phyloP scores from a whole-genome alignment of 148 eudicot genomes.

The Nepenthes mirabilis region DNA sequence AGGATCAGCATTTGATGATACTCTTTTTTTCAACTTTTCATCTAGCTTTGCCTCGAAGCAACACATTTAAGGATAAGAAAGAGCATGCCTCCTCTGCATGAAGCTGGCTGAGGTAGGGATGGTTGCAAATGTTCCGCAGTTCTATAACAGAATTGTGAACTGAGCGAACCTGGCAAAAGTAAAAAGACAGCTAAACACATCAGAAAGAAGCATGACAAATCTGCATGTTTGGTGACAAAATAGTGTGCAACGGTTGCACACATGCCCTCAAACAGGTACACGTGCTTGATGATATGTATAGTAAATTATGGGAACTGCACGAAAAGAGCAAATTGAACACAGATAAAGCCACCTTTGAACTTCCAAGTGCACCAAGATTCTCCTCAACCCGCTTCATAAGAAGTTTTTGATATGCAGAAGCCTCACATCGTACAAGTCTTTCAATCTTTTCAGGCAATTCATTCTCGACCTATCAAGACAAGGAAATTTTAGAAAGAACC shows the following conservation, averaged over 20 bases:
- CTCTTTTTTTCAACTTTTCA: background rate
- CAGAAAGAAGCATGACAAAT: background rate
- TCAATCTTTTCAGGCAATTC: constrained; percentile 95
- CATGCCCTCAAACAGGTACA: background rate
- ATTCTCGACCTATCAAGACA: constrained; percentile 60
- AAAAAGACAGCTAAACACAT: background rate
- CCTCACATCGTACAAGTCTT: constrained; percentile 95
- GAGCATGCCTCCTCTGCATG: constrained; percentile 66
- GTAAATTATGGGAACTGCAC: background rate
- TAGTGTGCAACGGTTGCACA: background rate
- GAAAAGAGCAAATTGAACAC: constrained; percentile 2
- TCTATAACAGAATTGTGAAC: constrained; percentile 98
- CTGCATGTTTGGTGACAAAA: too few species aligned
- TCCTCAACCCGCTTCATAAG: constrained; percentile 98
- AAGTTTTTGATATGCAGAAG: constrained; percentile 94
- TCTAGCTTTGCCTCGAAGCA: background rate
- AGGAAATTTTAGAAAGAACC: constrained; percentile 1
- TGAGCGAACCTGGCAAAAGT: constrained; percentile 53
- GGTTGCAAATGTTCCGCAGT: constrained; percentile 99
- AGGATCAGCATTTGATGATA: too few species aligned
- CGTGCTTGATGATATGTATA: background rate
- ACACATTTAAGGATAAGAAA: constrained; percentile 10
- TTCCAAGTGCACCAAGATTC: constrained; percentile 85
- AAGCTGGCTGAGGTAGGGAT: constrained; percentile 95
- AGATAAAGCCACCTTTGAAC: constrained; percentile 51